Base-by-base conservation (phyloP, 1,284 basidiomycete species). In the Apiotrichum montevideense region DNA sequence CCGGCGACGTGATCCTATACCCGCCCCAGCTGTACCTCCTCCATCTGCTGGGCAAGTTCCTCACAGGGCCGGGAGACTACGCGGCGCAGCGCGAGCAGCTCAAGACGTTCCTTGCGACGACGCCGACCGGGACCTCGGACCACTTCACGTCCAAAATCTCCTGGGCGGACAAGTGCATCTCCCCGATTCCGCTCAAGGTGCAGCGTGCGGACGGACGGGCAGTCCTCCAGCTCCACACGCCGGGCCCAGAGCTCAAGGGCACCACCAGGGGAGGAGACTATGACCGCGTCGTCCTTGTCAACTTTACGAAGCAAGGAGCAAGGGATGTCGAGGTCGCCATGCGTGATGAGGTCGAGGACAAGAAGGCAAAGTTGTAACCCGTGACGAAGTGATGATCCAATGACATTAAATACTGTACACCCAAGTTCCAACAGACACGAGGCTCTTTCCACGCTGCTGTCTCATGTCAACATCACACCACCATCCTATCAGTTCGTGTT, bases 21-120 rank as follows among this genome's bases (percentile, higher is more conserved):
- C 54, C 57, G 59, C 59, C 59, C 34, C 59, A 61, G 41, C 46
- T 54, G 35, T 58, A 51, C 37, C 56, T 58, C 34, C 54, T 61
- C 45, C 29, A 49, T 35, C 15, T 58, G 15, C 54, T 61, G 32
- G 51, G 46, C 33, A 37, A 55, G 46, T 58, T 51, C 56, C 39
- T 61, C 52, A 35, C 46, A 3, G 54, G 51, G 9, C 37, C 46
- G 3, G 42, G 55, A 0, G 54, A 61, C 42, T 57, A 57, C 13
- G 53, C 50, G 0, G 51, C 45, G 4, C 48, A 61, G 48, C 54
- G 59, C n/a, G 33, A 34, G 4, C 37, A 15, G 9, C 45, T 61
- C 6, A 34, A 39, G 15, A 21, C 37, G 6, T 61, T 58, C 29
- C 35, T 61, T 14, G 14, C 41, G 35, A 50, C 35, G 13, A 39